Base-by-base conservation (phyloP, 2,329 filamentous ascomycete genomes). In the Alternaria sp. region DNA sequence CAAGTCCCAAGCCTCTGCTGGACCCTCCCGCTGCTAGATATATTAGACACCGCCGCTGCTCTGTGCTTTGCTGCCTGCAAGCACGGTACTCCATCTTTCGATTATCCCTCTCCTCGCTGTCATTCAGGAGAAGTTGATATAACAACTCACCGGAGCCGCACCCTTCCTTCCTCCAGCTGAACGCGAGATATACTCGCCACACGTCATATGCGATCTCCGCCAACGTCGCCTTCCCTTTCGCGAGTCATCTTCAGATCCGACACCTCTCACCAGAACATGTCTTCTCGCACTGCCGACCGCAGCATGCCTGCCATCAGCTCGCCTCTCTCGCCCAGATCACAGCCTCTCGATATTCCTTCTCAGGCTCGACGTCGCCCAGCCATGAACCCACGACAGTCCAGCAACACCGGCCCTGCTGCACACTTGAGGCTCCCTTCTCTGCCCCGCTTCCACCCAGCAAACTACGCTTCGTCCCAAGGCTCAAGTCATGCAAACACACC, bases 391-490 rank as follows among this genome's bases (percentile, higher is more conserved):
- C 79, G 74, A 52, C 77, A 79, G 50, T 77, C 77, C 13, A 78
- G 77, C 47, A 71, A 63, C 61, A 74, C 75, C 45, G 75, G 76
- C 54, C 77, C 75, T 28, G 71, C 76, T 52, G 74, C 72, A 26
- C 77, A 79, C 25, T 74, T 85, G 36, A 81, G 82, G 59, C 74
- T 86, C 13, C 83, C 83, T n/a, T 81, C 81, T 2, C 77, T 86
- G 44, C 84, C 84, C 47, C 81, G 83, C 61, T 86, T 85, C 77
- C 84, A 86, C 63, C 84, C 84, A 7, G 83, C 84, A 65, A 85
- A 86, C 74, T 86, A 82, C 69, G 80, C 82, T 10, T 75, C 75
- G 0, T 81, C 80, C 36, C 69, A 78, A 50, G 73, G 74, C 49
- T 79, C 79, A 13, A 83, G 80, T 55, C 61, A 70, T 12, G 73